Percentiles rank a stretch among this genome's conserved stretches.
These are phyloP conservation scores for Auxenochlorella pyrenoidosa DNA, from an alignment of 139 green algal species.

Conservation along the genomic window DNA sequence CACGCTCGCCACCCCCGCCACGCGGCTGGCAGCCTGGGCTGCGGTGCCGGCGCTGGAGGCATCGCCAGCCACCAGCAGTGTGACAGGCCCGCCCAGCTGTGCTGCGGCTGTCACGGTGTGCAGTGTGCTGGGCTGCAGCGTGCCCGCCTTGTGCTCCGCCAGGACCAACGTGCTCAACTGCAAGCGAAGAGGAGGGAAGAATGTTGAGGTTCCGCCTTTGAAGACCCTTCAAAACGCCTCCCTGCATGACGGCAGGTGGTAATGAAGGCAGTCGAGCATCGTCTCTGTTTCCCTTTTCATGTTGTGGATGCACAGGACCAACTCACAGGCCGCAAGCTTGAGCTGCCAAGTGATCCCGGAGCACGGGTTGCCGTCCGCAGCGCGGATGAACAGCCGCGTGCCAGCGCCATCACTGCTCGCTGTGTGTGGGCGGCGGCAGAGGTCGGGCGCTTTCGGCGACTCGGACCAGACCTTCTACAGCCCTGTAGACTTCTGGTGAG, in stretches of 20 bases:
- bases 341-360: too few species aligned
- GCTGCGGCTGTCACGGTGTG: constrained; percentile 33
- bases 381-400: background rate
- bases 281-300: background rate
- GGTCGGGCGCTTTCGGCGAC: background rate
- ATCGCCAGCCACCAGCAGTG: constrained; percentile 29
- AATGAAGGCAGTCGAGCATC: too few species aligned
- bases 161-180: constrained; percentile 48
- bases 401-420: background rate
- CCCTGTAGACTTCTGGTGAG: too few species aligned
- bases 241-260: too few species aligned
- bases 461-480: too few species aligned
- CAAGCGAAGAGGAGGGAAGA: background rate
- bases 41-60: background rate
- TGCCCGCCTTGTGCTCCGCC: constrained; percentile 36
- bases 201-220: too few species aligned
- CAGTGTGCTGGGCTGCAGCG: constrained; percentile 36
- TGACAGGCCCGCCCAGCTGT: constrained; percentile 21
- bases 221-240: too few species aligned
- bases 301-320: background rate
- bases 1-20: constrained; percentile 52
- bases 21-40: background rate
- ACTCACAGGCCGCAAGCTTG: background rate
- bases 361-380: background rate
- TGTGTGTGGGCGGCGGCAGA: background rate